Conservation (phyloP, 2,329 filamentous ascomycete genomes). For the Biscogniauxia marginata region DNA sequence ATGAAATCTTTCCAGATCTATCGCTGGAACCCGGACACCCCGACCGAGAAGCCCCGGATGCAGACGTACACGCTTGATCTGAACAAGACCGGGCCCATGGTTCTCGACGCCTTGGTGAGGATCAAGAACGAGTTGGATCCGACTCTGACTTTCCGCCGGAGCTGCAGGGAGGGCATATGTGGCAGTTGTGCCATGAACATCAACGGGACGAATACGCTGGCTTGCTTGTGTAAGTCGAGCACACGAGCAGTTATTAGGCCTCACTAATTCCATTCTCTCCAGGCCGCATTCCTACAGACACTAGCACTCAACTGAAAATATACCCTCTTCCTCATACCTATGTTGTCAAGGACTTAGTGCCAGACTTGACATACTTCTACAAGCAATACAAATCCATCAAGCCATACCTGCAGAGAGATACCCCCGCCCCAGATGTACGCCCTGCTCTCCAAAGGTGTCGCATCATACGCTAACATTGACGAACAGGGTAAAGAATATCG, state of each 20-base stretch:
- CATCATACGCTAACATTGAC: constrained; percentile 11
- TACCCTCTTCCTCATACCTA: constrained; percentile 98
- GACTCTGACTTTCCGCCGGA: constrained; percentile 91
- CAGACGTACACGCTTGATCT: constrained; percentile 92
- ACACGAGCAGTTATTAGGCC: neutral
- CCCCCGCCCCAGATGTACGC: constrained; percentile 77
- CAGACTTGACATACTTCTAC: constrained; percentile 98
- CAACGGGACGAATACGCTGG: constrained; percentile 95
- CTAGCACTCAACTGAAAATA: constrained; percentile 79
- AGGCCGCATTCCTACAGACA: constrained; percentile 93
- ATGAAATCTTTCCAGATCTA: constrained; percentile 98
- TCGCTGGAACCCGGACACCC: constrained; percentile 95
- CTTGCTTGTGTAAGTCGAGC: constrained; percentile 81
- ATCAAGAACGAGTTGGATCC: constrained; percentile 99
- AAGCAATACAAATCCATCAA: constrained; percentile 99
- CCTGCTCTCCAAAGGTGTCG: constrained; percentile 7
- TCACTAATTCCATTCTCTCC: constrained; percentile 29
- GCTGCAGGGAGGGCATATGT: constrained; percentile 97
- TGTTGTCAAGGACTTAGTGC: constrained; percentile 98
- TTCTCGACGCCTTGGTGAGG: constrained; percentile 91
- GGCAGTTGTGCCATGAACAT: constrained; percentile 99
- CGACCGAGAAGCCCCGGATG: constrained; percentile 90
- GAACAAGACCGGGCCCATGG: constrained; percentile 99
- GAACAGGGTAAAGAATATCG: constrained; percentile 83
- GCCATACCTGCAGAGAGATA: constrained; percentile 93